Conservation (phyloP, 2,329 filamentous ascomycete genomes). For the Penicillium thymicola region DNA sequence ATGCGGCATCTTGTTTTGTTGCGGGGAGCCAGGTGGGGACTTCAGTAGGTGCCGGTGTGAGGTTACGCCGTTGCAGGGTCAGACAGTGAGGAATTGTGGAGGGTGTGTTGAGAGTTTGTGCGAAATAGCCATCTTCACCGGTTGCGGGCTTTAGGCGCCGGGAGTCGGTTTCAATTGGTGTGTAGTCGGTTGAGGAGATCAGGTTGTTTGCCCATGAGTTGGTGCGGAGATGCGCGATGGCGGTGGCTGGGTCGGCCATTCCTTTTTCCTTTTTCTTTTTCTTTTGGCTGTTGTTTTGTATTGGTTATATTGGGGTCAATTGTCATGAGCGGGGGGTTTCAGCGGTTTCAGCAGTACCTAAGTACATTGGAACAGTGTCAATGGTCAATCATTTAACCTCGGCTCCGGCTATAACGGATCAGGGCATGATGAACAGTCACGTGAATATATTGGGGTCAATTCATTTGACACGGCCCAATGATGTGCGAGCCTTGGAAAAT, state of each 20-base stretch:
- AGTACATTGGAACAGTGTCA: not conserved
- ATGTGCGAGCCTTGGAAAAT: not conserved
- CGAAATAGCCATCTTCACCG: conserved; percentile 46
- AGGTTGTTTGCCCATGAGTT: conserved; percentile 32
- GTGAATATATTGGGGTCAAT: not conserved
- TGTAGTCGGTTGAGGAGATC: conserved; percentile 37
- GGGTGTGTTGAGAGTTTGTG: conserved; percentile 37
- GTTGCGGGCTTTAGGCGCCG: conserved; percentile 38
- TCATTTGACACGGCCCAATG: not conserved
- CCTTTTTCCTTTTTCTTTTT: not conserved
- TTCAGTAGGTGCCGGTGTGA: conserved; percentile 19
- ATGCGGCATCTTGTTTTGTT: conserved; percentile 24
- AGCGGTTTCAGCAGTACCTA: too few relatives aligned
- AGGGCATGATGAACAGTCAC: conserved; percentile 5
- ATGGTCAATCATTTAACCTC: conserved; percentile 3
- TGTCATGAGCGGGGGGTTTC: not conserved
- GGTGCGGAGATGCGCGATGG: conserved; percentile 26
- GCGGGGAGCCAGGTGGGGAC: conserved; percentile 26
- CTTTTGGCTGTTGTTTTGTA: not conserved
- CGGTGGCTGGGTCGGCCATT: conserved; percentile 17
- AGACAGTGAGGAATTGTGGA: conserved; percentile 42
- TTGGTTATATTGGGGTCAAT: not conserved
- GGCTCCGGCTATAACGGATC: conserved; percentile 1
- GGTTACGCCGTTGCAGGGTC: conserved; percentile 36
- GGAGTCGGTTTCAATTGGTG: conserved; percentile 39